Conservation (phyloP, 805 yeast species). For the Wickerhamomyces pijperi region DNA sequence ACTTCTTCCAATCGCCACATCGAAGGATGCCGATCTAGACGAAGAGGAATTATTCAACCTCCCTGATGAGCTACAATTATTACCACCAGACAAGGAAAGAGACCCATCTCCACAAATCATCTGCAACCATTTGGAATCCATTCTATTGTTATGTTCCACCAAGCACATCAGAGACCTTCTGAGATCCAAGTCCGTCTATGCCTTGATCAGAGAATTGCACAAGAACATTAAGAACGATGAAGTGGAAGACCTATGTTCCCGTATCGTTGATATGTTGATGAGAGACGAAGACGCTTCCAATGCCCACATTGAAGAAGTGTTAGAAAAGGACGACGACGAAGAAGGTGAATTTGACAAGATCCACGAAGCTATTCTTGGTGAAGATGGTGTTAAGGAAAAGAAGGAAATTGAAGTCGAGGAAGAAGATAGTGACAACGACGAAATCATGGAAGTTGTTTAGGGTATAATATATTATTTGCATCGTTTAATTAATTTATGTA, state of each 20-base stretch:
- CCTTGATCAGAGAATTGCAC: slow-evolving; percentile 79
- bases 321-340: slow-evolving; percentile 29
- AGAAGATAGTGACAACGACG: slow-evolving; percentile 10
- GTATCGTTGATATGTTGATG: slow-evolving; percentile 83
- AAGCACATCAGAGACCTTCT: slow-evolving; percentile 61
- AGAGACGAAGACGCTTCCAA: slow-evolving; percentile 73
- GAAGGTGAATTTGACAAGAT: slow-evolving; percentile 24
- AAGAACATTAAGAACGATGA: slow-evolving; percentile 36
- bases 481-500: no score
- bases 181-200: slow-evolving; percentile 76
- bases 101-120: slow-evolving; percentile 62
- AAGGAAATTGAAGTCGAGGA: slow-evolving; percentile 7
- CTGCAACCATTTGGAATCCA: slow-evolving; percentile 65
- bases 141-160: slow-evolving; percentile 72
- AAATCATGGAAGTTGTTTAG: slow-evolving; percentile 25
- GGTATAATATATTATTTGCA: no score
- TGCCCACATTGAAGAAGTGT: slow-evolving; percentile 33
- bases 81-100: slow-evolving; percentile 64
- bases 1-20: slow-evolving; percentile 69
- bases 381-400: slow-evolving; percentile 14
- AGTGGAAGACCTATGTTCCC: slow-evolving; percentile 63
- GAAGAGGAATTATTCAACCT: slow-evolving; percentile 80
- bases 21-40: slow-evolving; percentile 56
- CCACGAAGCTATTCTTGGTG: slow-evolving; percentile 9
- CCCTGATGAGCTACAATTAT: slow-evolving; percentile 79